Conservation (phyloP, 768 basidiomycete genomes). For the Leccinum olivaceopallidum region DNA sequence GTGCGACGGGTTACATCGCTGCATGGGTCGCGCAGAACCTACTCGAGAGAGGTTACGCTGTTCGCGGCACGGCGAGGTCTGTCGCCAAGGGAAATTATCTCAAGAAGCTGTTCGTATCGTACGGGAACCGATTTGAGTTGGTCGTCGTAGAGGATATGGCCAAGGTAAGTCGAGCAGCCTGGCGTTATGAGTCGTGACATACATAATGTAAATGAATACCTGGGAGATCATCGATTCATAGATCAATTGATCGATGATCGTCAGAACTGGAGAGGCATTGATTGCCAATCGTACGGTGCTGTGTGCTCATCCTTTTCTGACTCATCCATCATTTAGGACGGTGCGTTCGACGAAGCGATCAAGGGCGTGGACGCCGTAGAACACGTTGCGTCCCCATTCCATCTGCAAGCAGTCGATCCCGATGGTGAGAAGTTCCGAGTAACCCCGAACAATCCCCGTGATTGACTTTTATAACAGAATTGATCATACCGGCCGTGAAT, state of each 20-base stretch:
- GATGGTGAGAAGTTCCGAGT: constrained; percentile 24
- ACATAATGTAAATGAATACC: neutral
- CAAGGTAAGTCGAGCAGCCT: constrained; percentile 35
- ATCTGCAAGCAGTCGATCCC: constrained; percentile 46
- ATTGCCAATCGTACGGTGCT: neutral
- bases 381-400: constrained; percentile 69
- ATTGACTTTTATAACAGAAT: constrained; percentile 37
- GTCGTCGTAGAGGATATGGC: constrained; percentile 72
- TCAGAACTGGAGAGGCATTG: neutral
- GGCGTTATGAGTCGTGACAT: neutral
- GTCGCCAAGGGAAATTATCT: constrained; percentile 60
- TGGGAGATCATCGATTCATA: neutral
- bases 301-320: neutral
- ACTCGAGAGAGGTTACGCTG: constrained; percentile 60
- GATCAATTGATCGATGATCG: neutral
- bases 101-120: constrained; percentile 49
- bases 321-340: constrained; percentile 38
- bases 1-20: constrained; percentile 18
- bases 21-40: constrained; percentile 54
- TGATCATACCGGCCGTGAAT: constrained; percentile 69
- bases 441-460: neutral
- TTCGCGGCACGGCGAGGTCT: constrained; percentile 69
- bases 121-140: constrained; percentile 60
- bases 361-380: constrained; percentile 72
- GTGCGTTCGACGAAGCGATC: constrained; percentile 79